Evolutionary conservation across 208 protist genomes (phyloP).

Genomic region (Wallacemonas sp.): DNA sequence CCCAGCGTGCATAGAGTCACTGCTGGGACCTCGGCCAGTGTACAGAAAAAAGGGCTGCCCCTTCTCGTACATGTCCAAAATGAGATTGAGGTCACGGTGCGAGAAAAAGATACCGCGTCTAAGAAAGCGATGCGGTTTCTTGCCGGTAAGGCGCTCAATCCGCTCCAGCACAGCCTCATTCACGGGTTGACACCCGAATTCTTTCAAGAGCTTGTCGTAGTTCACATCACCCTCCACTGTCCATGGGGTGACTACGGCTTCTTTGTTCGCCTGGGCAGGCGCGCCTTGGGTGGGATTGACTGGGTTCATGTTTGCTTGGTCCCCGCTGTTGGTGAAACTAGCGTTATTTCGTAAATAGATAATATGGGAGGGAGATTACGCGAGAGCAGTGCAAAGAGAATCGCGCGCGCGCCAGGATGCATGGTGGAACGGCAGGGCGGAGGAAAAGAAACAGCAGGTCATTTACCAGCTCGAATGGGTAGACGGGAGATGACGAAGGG

Average conservation of each 20-base stretch:
- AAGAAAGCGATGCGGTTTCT: constrained; percentile 87
- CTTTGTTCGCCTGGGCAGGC: too few relatives aligned
- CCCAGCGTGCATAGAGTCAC: constrained; percentile 98
- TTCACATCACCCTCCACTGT: constrained; percentile 92
- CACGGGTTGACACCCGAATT: constrained; percentile 91
- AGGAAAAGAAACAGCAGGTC: too few relatives aligned
- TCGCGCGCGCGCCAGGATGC: too few relatives aligned
- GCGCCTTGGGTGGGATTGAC: too few relatives aligned
- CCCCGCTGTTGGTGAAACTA: too few relatives aligned
- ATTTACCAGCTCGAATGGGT: too few relatives aligned
- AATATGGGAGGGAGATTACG: too few relatives aligned
- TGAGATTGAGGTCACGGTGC: constrained; percentile 97
- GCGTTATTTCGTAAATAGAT: too few relatives aligned
- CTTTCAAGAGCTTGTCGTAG: constrained; percentile 93
- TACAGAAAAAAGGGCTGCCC: constrained; percentile 99
- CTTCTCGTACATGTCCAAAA: constrained; percentile 97
- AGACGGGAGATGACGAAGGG: too few relatives aligned
- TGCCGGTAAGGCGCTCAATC: constrained; percentile 86
- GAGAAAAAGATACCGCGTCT: constrained; percentile 98
- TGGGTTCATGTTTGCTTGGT: too few relatives aligned
- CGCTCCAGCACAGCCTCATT: constrained; percentile 80
- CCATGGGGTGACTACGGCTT: constrained; percentile 89
- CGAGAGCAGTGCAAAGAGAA: too few relatives aligned
- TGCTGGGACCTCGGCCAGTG: constrained; percentile 98
- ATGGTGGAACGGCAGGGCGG: too few relatives aligned